Evolutionary conservation across 2,329 filamentous ascomycete genomes (phyloP), one percentile per base, ranked within the genome.

Genomic region (Mariannaea sp.): DNA sequence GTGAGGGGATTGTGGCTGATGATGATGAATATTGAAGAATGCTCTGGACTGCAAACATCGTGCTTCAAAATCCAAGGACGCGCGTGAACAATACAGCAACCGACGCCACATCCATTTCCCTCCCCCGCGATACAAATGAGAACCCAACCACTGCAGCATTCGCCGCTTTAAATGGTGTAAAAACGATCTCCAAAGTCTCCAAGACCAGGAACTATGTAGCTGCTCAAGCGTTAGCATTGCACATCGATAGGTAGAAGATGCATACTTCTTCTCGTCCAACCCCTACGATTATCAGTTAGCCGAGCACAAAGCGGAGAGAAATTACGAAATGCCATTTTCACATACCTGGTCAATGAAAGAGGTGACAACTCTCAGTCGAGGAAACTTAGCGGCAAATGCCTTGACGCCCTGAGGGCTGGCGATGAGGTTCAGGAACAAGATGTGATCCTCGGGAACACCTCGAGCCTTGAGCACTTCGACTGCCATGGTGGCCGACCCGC

Each of bases 141-240:
- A 42, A 38, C 36, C 42, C 57, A 54, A 54, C 55, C 47, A 20
- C 35, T 27, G 43, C 57, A 38, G 35, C 53, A 41, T 47, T 38
- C 53, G 46, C 32, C 33, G 40, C 41, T 57, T 74, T 71, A 96
- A 73, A 96, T 84, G 50, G 93, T 97, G 73, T 97, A 97, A 75
- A 94, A 97, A 61, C 93, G 82, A 71, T 97, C 93, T 55, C 93
- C 93, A 73, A 97, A 97, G 71, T 97, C 93, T 61, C 93, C 93
- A 14, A 97, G 80, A 22, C 93, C 93, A 22, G 93, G 93, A 49
- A 96, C 85, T 68, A 97, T 97, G 72, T 97, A 97, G 73, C 93
- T 97, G 71, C 59, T 61, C 35, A 56, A 49, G 43, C 49, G 70
- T 79, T 71, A 79, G 75, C 38, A 62, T n/a, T 50, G 35, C 52